Evolutionary conservation across 1,139 yeast species (phyloP), one percentile per base, ranked within the genome.

Genomic region (Taiozyma sp.): DNA sequence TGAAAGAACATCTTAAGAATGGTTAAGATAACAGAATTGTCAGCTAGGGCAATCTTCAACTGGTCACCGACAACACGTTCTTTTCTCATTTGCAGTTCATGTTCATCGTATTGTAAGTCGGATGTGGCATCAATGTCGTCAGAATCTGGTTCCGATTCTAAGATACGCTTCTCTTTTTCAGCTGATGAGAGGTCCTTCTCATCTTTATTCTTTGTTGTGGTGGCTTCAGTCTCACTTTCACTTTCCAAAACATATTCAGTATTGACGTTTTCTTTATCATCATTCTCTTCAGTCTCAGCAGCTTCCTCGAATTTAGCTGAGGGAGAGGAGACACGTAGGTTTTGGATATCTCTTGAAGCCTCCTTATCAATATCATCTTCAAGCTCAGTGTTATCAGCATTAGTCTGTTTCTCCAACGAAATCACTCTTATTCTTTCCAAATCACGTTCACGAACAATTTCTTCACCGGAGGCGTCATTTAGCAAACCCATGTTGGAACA

Each of bases 401-500:
- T 38, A 5, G 24, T 19, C 41, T 63, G 68, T 50, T 60, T 63
- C 44, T 64, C 68, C 49, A 69, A 55, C 30, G 67, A 65, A 55
- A 74, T 75, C 36, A 76, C 67, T 4, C 73, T 69, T 48, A 71
- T 73, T 57, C 97, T 78, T 56, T 87, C 82, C 24, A 74, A 73
- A 64, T 91, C 96, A 51, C 99, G 79, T 62, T 85, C 87, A 46
- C 69, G 70, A 2, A 92, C 96, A 43, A 89, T 83, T 40, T 78
- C 82, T 63, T 81, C 96, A 13, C 97, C 97, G 57, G 81, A 80
- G 54, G 83, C 84, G 58, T 92, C 96, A 65, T 93, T 93, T 58
- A 93, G 76, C 45, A 93, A 73, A 0, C 93, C 95, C 99, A 95
- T 95, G 69, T 93, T 93, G 28, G 97, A 90, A 65, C 99, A 93